These are phyloP conservation scores for Didymella lethalis DNA, from an alignment of 2,329 filamentous ascomycete species.

Conservation along the genomic window DNA sequence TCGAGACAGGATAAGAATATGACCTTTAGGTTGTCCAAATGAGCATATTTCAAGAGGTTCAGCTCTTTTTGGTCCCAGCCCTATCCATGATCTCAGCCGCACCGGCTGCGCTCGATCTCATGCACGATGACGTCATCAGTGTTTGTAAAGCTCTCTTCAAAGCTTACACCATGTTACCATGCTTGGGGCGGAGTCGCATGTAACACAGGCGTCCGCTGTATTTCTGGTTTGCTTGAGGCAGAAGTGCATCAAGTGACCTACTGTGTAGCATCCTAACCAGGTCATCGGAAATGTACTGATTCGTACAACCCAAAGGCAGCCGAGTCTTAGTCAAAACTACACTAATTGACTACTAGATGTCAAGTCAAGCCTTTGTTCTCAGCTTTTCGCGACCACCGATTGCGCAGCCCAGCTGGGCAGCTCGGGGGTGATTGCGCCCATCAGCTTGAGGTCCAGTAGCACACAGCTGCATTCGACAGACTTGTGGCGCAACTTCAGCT, in stretches of 20 bases:
- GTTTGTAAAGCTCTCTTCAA: background rate
- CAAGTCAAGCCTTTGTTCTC: background rate
- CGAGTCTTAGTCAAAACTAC: too few species aligned
- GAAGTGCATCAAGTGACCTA: too few species aligned
- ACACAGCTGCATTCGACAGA: constrained; percentile 1
- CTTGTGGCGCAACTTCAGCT: constrained; percentile 12
- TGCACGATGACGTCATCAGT: background rate
- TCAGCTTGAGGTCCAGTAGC: background rate
- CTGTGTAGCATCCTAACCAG: too few species aligned
- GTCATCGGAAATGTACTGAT: too few species aligned
- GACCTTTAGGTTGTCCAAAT: background rate
- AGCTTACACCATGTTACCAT: background rate
- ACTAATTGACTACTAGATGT: background rate
- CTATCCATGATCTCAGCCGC: background rate
- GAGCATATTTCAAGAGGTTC: background rate
- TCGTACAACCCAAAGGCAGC: background rate
- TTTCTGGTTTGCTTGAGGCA: too few species aligned
- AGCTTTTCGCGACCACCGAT: background rate
- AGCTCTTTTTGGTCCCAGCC: background rate
- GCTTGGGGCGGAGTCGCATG: background rate
- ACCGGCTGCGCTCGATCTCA: background rate
- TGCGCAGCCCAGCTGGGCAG: background rate
- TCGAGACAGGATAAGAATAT: background rate
- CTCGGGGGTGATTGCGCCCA: background rate
- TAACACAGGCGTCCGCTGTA: too few species aligned